phyloP scores from a whole-genome alignment of 1,139 yeast species.

The Yamadazyma dushanensis region DNA sequence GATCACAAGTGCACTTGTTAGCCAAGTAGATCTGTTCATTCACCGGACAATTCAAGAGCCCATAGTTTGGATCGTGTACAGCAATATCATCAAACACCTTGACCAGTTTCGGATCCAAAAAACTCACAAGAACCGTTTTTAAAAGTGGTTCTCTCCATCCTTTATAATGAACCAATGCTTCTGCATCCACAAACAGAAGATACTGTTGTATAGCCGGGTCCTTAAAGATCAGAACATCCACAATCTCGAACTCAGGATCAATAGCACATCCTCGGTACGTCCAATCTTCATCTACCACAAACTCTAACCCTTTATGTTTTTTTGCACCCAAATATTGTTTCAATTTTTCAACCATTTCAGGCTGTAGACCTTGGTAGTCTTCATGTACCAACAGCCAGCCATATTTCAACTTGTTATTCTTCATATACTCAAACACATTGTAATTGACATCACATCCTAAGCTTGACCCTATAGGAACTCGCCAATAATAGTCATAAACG shows the following conservation, averaged over 20 bases:
- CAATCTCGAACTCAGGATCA: constrained; percentile 20
- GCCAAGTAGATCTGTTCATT: constrained; percentile 13
- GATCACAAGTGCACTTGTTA: constrained; percentile 17
- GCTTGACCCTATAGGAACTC: constrained; percentile 62
- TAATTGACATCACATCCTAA: constrained; percentile 57
- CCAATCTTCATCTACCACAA: constrained; percentile 11
- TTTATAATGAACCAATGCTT: constrained; percentile 16
- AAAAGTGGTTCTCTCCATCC: constrained; percentile 22
- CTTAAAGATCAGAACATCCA: constrained; percentile 14
- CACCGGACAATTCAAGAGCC: constrained; percentile 19
- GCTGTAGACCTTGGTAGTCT: constrained; percentile 15
- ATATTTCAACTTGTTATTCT: constrained; percentile 49
- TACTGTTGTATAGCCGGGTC: constrained; percentile 14
- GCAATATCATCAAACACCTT: constrained; percentile 19
- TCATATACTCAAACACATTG: constrained; percentile 60
- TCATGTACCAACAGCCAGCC: constrained; percentile 37
- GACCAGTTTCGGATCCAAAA: constrained; percentile 15
- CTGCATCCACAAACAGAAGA: constrained; percentile 15
- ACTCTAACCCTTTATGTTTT: constrained; percentile 11
- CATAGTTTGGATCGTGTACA: constrained; percentile 12
- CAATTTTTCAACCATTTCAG: constrained; percentile 14
- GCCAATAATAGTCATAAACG: constrained; percentile 60
- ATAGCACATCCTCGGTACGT: constrained; percentile 16
- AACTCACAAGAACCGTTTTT: constrained; percentile 18
- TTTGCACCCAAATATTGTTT: constrained; percentile 8